A percentile compares a stretch with the other conserved stretches of the same genome.
Conservation (phyloP, 305 asterid genomes). For the Plantago lanceolata region DNA sequence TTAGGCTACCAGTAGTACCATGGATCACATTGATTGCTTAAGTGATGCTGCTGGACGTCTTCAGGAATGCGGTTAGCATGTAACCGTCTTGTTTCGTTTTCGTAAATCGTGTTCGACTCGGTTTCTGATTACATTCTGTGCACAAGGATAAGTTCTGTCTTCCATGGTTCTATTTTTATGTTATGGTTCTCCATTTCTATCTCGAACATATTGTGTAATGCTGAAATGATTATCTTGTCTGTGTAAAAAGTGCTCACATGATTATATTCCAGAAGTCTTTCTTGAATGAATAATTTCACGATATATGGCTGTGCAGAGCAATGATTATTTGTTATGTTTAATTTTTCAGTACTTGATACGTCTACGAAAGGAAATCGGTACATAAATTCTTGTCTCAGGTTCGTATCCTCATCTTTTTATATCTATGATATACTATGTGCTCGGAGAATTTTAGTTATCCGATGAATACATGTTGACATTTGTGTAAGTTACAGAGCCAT, state of each 20-base stretch:
- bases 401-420: constrained; percentile 14
- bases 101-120: not conserved
- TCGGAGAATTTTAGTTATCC: constrained; percentile 17
- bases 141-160: too few species aligned
- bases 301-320: constrained; percentile 3
- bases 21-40: constrained; percentile 89
- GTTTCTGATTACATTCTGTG: too few species aligned
- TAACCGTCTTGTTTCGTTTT: not conserved
- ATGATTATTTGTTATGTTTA: constrained; percentile 24
- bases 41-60: constrained; percentile 85
- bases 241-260: not conserved
- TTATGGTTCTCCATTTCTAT: too few species aligned
- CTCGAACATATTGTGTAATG: too few species aligned
- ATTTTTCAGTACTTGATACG: constrained; percentile 79
- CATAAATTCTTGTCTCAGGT: constrained; percentile 94
- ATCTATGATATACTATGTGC: constrained; percentile 5
- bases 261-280: not conserved
- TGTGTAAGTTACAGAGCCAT: constrained; percentile 6
- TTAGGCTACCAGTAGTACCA: constrained; percentile 71
- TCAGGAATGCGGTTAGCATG: constrained; percentile 50
- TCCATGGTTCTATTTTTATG: too few species aligned
- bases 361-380: constrained; percentile 87
- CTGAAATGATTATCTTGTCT: too few species aligned
- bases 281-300: constrained; percentile 10
- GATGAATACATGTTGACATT: not conserved